Evolutionary conservation across 2,329 filamentous ascomycete species (phyloP), one percentile per base, ranked within the genome.

Genomic region (Chaetomium globosum): DNA sequence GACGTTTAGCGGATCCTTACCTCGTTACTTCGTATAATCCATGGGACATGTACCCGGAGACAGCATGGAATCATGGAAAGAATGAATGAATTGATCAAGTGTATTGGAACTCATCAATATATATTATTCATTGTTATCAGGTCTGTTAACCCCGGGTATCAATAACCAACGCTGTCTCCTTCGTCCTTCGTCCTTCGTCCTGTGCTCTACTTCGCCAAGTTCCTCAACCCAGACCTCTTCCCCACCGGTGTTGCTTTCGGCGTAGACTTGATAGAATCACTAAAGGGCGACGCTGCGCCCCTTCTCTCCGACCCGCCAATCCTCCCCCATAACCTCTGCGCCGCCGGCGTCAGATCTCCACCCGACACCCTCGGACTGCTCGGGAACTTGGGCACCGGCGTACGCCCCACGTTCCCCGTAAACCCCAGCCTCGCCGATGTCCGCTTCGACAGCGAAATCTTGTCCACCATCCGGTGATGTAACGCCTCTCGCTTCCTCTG

Each of bases 401-500:
- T 87, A 65, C 79, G 77, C 36, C 85, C 82, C 13, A 79, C 81
- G 70, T 82, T 89, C 16, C 84, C 87, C 4, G 83, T 86, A 68
- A 86, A 82, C 28, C 86, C 87, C 21, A 83, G 79, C 63, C 82
- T 84, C 8, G 84, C 82, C 4, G 85, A 83, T 30, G 83, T 82
- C 58, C 89, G 85, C 75, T 93, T 93, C 2, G 84, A 89, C 72
- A 87, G 87, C 13, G 90, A 86, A 26, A 91, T 91, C 59, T 87
- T 87, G 67, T 97, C 93, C 2, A 97, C 93, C 84, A 97, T 92
- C 43, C 88, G 86, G 72, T 94, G 87, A 75, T 96, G 93, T 31
- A 98, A 79, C 43, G 87, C 87, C 78, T 98, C 95, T 46, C 94
- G 83, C 68, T 85, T 87, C 61, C 91, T 87, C 61, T 89, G 87